Percentiles rank a stretch among this genome's conserved stretches.
phyloP scores from a whole-genome alignment of 805 yeast genomes.

The Kodamaea nitidulidarum region DNA sequence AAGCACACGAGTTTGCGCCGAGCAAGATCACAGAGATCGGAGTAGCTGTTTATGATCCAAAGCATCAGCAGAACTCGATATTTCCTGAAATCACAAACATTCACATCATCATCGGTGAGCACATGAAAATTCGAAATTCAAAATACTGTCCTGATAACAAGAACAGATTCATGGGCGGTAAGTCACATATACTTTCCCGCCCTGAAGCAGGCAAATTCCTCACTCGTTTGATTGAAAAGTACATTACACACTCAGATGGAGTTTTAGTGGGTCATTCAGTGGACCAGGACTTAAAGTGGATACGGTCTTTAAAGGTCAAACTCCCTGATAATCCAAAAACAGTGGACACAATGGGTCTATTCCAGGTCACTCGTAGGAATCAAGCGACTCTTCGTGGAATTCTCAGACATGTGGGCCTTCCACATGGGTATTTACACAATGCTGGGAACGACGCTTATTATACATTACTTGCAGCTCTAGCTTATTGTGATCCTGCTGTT shows the following conservation, averaged over 20 bases:
- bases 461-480: conserved; percentile 23
- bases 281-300: conserved; percentile 13
- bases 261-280: conserved; percentile 19
- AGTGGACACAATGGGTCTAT: conserved; percentile 20
- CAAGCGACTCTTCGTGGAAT: conserved; percentile 21
- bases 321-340: conserved; percentile 8
- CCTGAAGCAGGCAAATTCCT: conserved; percentile 12
- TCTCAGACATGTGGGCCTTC: conserved; percentile 17
- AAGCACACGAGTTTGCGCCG: conserved; percentile 20
- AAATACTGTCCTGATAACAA: conserved; percentile 22
- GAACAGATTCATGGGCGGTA: conserved; percentile 19
- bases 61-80: conserved; percentile 11
- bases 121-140: conserved; percentile 15
- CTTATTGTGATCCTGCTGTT: conserved; percentile 20
- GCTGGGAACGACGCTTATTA: conserved; percentile 30
- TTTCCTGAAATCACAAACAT: conserved; percentile 17
- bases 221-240: conserved; percentile 13
- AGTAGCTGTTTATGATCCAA: conserved; percentile 22
- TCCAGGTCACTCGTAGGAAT: conserved; percentile 12
- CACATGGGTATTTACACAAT: conserved; percentile 25
- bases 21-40: conserved; percentile 23
- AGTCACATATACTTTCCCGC: conserved; percentile 14
- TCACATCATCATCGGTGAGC: conserved; percentile 20
- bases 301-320: conserved; percentile 13
- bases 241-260: conserved; percentile 15